Conservation (phyloP, 441 rosid genomes). For the Erysimum cheiri region DNA sequence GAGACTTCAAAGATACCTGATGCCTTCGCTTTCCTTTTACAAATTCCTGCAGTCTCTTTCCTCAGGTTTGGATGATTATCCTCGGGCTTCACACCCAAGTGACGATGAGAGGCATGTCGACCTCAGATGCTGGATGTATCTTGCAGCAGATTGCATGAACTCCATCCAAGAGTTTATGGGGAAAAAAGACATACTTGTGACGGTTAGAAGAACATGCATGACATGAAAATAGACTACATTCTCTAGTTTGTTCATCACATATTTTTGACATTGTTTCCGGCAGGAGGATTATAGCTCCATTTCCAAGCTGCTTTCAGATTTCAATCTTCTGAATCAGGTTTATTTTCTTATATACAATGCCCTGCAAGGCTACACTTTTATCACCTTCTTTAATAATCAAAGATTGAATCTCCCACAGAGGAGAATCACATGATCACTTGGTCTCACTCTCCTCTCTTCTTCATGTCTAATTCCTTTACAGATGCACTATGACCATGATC, state of each 20-base stretch:
- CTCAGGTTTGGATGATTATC: constrained; percentile 96
- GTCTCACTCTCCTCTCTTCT: not conserved
- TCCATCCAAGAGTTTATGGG: constrained; percentile 64
- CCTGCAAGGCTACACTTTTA: not conserved
- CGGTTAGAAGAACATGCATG: constrained; percentile 57
- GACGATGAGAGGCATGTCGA: constrained; percentile 93
- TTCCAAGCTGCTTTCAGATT: constrained; percentile 78
- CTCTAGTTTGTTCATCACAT: constrained; percentile 1
- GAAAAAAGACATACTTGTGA: constrained; percentile 46
- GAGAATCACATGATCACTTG: not conserved
- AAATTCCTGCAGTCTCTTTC: constrained; percentile 66
- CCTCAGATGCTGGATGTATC: constrained; percentile 99
- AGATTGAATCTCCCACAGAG: not conserved
- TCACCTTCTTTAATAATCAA: not conserved
- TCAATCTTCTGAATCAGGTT: constrained; percentile 84
- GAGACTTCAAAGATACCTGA: not conserved
- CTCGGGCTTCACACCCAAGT: constrained; percentile 95
- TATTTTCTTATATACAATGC: not conserved
- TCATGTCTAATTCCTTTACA: constrained; percentile 45
- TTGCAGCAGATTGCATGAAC: constrained; percentile 94
- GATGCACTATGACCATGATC: constrained; percentile 88
- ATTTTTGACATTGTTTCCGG: constrained; percentile 35
- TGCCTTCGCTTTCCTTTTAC: constrained; percentile 36
- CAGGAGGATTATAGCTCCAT: constrained; percentile 82
- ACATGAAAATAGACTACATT: not conserved